Evolutionary conservation across 768 basidiomycete genomes (phyloP), one percentile per base, ranked within the genome.

Genomic region (Xanthoconium stramineum): DNA sequence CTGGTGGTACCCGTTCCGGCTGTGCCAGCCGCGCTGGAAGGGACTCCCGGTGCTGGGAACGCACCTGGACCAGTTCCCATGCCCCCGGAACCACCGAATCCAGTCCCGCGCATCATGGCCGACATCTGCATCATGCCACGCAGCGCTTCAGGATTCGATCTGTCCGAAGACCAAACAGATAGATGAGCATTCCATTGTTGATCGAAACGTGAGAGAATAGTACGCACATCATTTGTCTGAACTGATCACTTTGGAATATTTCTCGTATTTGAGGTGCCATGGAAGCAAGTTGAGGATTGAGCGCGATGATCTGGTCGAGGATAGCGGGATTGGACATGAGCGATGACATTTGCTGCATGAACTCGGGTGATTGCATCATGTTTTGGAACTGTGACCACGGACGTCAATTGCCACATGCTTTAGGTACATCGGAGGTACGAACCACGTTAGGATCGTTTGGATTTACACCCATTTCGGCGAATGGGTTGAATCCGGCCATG

Each of bases 361-460:
- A 94, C 59, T 91, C 80, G 2, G 91, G 91, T 17, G 83, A 86
- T 65, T 88, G 84, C 79, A 97, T 81, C 89, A 98, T 87, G 30
- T 77, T 77, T 68, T 93, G 87, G 72, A 95, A 76, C 89, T 93
- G 64, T 7, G 12, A 24, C 6, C 14, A 19, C 19, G 10, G 17
- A 35, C 14, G 35, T 64, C 12, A 50, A 51, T 43, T 15, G 38
- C 11, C 5, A 14, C 14, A n/a, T 11, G 32, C 30, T 15, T 20
- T 15, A 24, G 28, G 29, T 32, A n/a, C 20, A 20, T n/a, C 5
- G 12, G 37, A 44, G 74, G 35, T 15, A 57, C 83, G 61, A 57
- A 92, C 93, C 84, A 96, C 91, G 69, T 98, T 97, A 0, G 95
- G 95, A 69, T 98, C 96, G 63, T 91, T 91, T 5, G 82, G 78